Conservation (phyloP, 441 rosid species). For the Breynia disticha region DNA sequence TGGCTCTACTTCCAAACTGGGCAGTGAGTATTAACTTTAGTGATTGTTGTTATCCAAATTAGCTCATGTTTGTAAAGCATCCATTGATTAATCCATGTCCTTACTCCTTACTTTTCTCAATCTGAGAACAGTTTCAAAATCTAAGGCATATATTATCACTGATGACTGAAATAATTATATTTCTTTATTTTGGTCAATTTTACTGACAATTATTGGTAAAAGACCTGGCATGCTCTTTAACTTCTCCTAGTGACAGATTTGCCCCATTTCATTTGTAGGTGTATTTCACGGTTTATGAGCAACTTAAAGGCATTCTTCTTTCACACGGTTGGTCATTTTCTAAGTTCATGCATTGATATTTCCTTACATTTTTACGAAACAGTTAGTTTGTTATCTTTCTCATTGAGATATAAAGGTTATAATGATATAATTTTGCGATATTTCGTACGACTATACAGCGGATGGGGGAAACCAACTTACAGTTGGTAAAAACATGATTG, state of each 20-base stretch:
- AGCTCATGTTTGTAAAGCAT: conserved; percentile 1
- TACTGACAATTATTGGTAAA: conserved; percentile 5
- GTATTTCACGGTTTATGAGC: conserved; percentile 72
- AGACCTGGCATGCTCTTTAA: conserved; percentile 9
- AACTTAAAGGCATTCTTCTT: conserved; percentile 55
- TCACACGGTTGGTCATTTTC: conserved; percentile 56
- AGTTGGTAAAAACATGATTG: conserved; percentile 69
- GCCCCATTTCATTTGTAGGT: conserved; percentile 50
- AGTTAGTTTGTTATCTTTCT: conserved; percentile 4
- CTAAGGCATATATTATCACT: not conserved
- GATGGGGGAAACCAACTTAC: conserved; percentile 39
- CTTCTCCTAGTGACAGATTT: conserved; percentile 21
- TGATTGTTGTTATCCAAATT: not conserved
- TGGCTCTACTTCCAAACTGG: conserved; percentile 94
- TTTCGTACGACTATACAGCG: conserved; percentile 27
- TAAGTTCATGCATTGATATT: conserved; percentile 8
- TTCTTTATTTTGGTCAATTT: not conserved
- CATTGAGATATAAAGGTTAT: not conserved
- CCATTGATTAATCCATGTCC: not conserved
- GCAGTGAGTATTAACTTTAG: conserved; percentile 50
- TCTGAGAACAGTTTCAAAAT: not conserved
- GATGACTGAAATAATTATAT: not conserved
- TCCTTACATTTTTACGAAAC: conserved; percentile 7
- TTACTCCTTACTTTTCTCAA: too few relatives aligned
- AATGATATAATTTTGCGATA: not conserved